These are phyloP conservation scores for Blastobotrys persicus DNA, from an alignment of 1,139 yeast genomes.

Conservation along the genomic window DNA sequence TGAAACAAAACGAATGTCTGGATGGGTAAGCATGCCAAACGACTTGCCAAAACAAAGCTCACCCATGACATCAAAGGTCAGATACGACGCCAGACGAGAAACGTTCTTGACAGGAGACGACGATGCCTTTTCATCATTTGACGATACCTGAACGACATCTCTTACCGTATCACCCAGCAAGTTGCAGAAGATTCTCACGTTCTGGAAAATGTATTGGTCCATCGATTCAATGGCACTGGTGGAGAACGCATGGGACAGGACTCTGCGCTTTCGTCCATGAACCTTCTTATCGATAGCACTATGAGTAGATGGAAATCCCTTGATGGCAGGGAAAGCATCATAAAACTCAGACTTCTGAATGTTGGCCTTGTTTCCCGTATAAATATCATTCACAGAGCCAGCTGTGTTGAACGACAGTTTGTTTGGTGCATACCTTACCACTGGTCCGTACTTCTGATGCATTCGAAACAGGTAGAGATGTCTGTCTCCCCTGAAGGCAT, in stretches of 20 bases:
- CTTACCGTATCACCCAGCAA: conserved; percentile 20
- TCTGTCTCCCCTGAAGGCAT: conserved; percentile 24
- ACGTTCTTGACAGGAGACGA: conserved; percentile 21
- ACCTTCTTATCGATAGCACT: conserved; percentile 21
- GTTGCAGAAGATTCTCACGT: conserved; percentile 20
- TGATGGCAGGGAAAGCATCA: conserved; percentile 24
- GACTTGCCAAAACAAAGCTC: conserved; percentile 24
- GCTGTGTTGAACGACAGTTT: conserved; percentile 47
- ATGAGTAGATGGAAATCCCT: conserved; percentile 24
- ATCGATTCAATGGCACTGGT: conserved; percentile 20
- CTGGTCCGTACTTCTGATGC: conserved; percentile 57
- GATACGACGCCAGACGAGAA: conserved; percentile 19
- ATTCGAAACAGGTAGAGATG: conserved; percentile 33
- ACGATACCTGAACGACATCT: conserved; percentile 17
- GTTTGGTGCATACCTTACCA: conserved; percentile 59
- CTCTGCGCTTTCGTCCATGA: conserved; percentile 23
- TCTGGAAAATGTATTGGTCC: conserved; percentile 21
- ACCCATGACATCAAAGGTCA: conserved; percentile 25
- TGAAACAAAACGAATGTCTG: conserved; percentile 21
- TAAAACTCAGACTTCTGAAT: conserved; percentile 22
- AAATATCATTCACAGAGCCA: conserved; percentile 21
- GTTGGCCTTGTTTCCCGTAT: conserved; percentile 22
- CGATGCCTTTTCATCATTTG: conserved; percentile 2
- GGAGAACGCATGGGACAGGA: conserved; percentile 24
- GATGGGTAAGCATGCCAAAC: conserved; percentile 21